Conservation (phyloP, 768 basidiomycete species). For the Pisolithus marmoratus region DNA sequence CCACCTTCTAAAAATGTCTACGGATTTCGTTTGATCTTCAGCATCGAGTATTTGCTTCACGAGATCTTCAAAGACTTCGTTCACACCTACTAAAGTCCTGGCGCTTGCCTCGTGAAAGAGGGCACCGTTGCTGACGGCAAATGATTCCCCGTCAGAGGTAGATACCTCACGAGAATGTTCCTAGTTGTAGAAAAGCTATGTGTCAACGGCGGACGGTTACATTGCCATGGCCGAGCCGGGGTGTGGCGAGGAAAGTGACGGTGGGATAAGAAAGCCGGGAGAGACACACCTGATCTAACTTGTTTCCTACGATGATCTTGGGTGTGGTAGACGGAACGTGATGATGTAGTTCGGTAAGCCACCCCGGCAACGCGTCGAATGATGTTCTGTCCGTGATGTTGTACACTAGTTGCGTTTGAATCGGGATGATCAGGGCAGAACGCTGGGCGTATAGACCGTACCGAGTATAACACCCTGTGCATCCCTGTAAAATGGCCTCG, state of each 20-base stretch:
- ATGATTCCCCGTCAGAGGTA: constrained; percentile 30
- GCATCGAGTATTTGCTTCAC: constrained; percentile 75
- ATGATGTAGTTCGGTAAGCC: constrained; percentile 90
- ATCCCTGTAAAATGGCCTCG: too few relatives aligned
- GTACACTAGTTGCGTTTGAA: constrained; percentile 56
- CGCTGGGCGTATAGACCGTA: too few relatives aligned
- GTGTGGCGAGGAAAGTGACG: background rate
- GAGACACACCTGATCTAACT: too few relatives aligned
- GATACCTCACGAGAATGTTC: constrained; percentile 84
- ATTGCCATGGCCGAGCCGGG: too few relatives aligned
- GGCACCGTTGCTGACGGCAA: too few relatives aligned
- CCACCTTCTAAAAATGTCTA: too few relatives aligned
- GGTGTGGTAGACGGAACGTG: constrained; percentile 45
- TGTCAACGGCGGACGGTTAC: background rate
- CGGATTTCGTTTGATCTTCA: constrained; percentile 34
- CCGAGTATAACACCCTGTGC: too few relatives aligned
- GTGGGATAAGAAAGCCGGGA: background rate
- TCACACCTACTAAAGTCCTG: too few relatives aligned
- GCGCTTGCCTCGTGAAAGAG: too few relatives aligned
- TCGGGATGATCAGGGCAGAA: too few relatives aligned
- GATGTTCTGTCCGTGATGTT: constrained; percentile 91
- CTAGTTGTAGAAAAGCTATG: constrained; percentile 30
- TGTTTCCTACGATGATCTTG: too few relatives aligned
- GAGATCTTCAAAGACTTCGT: constrained; percentile 47
- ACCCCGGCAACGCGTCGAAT: constrained; percentile 89